These are phyloP conservation scores for Cyclotella atomus DNA, from an alignment of 108 stramenopile genomes.

Conservation along the genomic window DNA sequence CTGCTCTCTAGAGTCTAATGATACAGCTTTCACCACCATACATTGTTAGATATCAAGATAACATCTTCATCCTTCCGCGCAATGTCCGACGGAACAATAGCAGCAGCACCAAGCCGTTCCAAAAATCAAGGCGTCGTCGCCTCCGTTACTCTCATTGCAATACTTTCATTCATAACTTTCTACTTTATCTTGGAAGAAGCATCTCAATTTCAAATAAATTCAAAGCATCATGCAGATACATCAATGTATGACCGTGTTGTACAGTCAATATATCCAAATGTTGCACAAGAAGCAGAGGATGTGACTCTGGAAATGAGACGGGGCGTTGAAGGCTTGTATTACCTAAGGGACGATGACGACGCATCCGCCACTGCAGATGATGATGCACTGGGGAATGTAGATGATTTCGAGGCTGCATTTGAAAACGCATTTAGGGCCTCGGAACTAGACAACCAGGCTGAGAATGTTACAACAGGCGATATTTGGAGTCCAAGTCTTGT, in stretches of 20 bases:
- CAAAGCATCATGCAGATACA: not conserved
- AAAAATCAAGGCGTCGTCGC: not conserved
- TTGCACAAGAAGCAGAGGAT: not conserved
- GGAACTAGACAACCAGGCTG: not conserved
- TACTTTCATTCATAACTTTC: not conserved
- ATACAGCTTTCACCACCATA: too few relatives aligned
- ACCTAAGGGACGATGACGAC: not conserved
- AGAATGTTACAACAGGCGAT: not conserved
- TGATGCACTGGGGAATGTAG: not conserved
- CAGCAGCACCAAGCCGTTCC: not conserved
- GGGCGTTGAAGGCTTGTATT: constrained; percentile 1
- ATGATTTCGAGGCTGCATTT: constrained; percentile 3
- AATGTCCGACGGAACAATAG: too few relatives aligned
- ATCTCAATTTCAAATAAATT: not conserved
- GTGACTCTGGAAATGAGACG: not conserved
- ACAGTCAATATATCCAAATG: not conserved
- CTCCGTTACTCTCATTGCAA: not conserved
- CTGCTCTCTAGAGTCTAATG: too few relatives aligned
- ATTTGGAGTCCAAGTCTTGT: not conserved
- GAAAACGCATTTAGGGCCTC: too few relatives aligned
- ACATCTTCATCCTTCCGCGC: too few relatives aligned
- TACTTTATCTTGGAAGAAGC: not conserved
- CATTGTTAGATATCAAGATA: too few relatives aligned
- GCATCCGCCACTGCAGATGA: too few relatives aligned
- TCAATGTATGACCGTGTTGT: not conserved